These are phyloP conservation scores for Bipolaris sorokiniana DNA, from an alignment of 2,329 filamentous ascomycete species.

Conservation along the genomic window DNA sequence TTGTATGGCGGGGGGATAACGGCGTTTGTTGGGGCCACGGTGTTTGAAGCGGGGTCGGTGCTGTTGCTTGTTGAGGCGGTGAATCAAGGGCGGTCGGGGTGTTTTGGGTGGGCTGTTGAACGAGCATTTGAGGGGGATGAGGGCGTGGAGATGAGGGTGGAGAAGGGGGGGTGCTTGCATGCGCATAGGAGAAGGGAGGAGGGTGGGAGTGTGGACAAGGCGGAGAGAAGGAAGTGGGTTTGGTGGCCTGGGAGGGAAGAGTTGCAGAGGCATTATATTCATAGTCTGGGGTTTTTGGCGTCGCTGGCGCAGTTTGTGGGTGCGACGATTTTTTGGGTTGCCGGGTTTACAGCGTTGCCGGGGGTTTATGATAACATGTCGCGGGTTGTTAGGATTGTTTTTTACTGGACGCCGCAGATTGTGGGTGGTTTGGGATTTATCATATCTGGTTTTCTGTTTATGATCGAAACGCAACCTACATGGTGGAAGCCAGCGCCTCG, in stretches of 20 bases:
- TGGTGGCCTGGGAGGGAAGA: constrained; percentile 67
- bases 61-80: constrained; percentile 70
- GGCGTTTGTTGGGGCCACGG: constrained; percentile 69
- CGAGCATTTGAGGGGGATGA: constrained; percentile 49
- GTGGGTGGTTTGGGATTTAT: constrained; percentile 69
- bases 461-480: constrained; percentile 68
- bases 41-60: constrained; percentile 69
- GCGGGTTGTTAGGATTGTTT: constrained; percentile 56
- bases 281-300: constrained; percentile 68
- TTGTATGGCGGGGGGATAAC: constrained; percentile 64
- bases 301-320: constrained; percentile 63
- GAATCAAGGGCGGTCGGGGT: constrained; percentile 69
- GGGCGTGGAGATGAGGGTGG: constrained; percentile 14
- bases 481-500: constrained; percentile 66
- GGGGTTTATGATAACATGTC: constrained; percentile 61
- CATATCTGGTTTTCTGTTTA: constrained; percentile 64
- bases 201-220: constrained; percentile 26
- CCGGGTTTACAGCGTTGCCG: constrained; percentile 66
- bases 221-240: constrained; percentile 52
- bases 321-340: constrained; percentile 69
- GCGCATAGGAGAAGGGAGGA: constrained; percentile 48
- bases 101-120: constrained; percentile 73
- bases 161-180: constrained; percentile 20
- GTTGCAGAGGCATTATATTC: constrained; percentile 64
- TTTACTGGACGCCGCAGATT: constrained; percentile 68